phyloP scores from a whole-genome alignment of 2,329 filamentous ascomycete species.

The Fusarium sp. region DNA sequence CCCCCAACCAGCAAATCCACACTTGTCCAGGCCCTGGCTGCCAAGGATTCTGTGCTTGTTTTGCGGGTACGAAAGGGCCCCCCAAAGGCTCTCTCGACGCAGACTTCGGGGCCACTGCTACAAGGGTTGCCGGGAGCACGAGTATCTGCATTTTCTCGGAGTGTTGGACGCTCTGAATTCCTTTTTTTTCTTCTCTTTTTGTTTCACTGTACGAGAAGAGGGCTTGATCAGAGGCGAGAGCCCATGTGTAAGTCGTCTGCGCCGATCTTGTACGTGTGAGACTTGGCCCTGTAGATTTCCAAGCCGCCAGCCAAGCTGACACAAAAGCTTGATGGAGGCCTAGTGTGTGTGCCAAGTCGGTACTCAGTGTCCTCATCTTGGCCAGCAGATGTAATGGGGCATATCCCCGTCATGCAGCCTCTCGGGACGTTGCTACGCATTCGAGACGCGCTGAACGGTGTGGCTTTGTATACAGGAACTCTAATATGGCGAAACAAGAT shows the following conservation, averaged over 20 bases:
- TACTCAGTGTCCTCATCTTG: conserved; percentile 11
- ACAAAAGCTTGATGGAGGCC: conserved; percentile 13
- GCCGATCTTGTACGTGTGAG: conserved; percentile 19
- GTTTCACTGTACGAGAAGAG: conserved; percentile 33
- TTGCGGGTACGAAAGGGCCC: not conserved
- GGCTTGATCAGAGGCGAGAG: not conserved
- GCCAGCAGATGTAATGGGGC: conserved; percentile 15
- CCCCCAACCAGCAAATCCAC: conserved; percentile 20
- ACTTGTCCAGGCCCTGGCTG: conserved; percentile 25
- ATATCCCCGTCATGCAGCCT: conserved; percentile 20
- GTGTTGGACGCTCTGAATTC: too few relatives aligned
- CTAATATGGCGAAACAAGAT: conserved; percentile 16
- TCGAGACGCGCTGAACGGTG: conserved; percentile 4
- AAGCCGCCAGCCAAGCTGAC: conserved; percentile 27
- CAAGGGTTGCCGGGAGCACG: conserved; percentile 1
- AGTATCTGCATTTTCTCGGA: not conserved
- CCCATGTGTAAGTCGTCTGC: conserved; percentile 1
- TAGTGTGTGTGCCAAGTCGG: conserved; percentile 32
- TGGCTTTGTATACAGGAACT: conserved; percentile 3
- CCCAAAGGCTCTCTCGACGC: conserved; percentile 28
- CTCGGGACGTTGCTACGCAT: conserved; percentile 9
- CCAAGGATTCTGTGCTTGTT: conserved; percentile 12
- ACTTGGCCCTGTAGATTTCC: conserved; percentile 19
- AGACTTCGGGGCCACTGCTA: conserved; percentile 17
- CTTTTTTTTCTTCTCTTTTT: conserved; percentile 4